phyloP scores from a whole-genome alignment of 192 early-diverging fungal species.

The Thamnidium elegans region DNA sequence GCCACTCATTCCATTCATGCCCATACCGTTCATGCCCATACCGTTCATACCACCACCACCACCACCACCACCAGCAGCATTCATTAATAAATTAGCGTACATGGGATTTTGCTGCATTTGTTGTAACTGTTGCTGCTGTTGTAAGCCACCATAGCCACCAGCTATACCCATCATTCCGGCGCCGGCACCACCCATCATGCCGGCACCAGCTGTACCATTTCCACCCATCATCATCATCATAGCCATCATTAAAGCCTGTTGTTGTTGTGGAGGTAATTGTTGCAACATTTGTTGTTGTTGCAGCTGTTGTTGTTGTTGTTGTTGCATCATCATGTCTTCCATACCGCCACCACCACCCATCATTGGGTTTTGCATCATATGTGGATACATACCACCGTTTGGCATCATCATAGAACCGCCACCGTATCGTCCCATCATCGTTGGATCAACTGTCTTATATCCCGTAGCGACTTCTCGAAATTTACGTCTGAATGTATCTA shows the following conservation, averaged over 20 bases:
- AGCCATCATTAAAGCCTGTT: neutral
- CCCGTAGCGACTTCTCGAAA: neutral
- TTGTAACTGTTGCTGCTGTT: neutral
- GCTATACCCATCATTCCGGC: too few relatives aligned
- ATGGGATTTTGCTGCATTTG: too few relatives aligned
- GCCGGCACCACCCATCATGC: neutral
- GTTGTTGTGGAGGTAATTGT: neutral
- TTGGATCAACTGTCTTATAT: neutral
- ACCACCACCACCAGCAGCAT: too few relatives aligned
- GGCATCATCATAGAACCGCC: neutral
- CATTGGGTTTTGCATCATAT: slow-evolving; percentile 7
- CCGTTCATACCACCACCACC: too few relatives aligned
- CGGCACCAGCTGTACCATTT: neutral
- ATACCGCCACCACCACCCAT: too few relatives aligned
- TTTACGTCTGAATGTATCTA: slow-evolving; percentile 4
- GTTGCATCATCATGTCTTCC: slow-evolving; percentile 7
- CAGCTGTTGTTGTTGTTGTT: too few relatives aligned
- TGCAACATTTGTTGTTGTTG: neutral
- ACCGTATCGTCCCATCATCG: neutral
- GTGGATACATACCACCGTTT: neutral
- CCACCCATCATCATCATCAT: slow-evolving; percentile 2
- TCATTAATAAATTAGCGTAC: too few relatives aligned
- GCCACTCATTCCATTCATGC: neutral
- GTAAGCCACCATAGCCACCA: too few relatives aligned
- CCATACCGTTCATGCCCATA: too few relatives aligned